Base-by-base conservation (phyloP, 2,329 filamentous ascomycete species). In the Didymosphaeria variabile region DNA sequence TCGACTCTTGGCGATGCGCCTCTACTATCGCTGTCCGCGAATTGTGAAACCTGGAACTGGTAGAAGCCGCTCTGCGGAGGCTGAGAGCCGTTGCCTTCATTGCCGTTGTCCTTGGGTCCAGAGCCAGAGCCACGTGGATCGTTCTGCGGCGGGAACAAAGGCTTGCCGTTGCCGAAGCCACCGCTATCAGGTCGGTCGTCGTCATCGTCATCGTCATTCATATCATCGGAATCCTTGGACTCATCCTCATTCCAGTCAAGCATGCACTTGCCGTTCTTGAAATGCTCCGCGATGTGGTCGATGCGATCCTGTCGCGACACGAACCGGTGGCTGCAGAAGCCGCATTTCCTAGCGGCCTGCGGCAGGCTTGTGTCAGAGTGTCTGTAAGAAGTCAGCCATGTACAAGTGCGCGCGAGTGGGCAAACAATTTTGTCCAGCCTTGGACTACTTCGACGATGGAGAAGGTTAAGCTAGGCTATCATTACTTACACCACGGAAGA, bases 181-280 rank as follows among this genome's bases (percentile, higher is more conserved):
- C 68, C 70, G 50, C 59, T 61, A 52, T 70, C 67, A 59, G 70
- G 71, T 57, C 65, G 64, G 60, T 71, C 71, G 32, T 72, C 63
- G 38, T 69, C 61, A 46, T 71, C 67, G 54, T 75, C 64, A 56
- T 73, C 69, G 46, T 70, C 67, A 29, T 59, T 63, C 55, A 73
- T 67, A 40, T 72, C 72, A 49, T 67, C 65, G 53, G 67, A 60
- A 55, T 66, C 54, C 51, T 63, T 65, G 13, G 71, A 67, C 52
- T 70, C 69, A 52, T 72, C 67, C 40, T 77, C 73, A 55, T 69
- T 71, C 76, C 75, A 78, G 62, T 77, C 74, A 38, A 77, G 70
- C 75, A 78, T 78, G 54, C 67, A 73, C 64, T 77, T 77, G 51
- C 76, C 76, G 51, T 76, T 67, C 57, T 76, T 76, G 67, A 78